These are phyloP conservation scores for Nymphaea colorata DNA, from an alignment of 164 flowering plant species.

Conservation along the genomic window DNA sequence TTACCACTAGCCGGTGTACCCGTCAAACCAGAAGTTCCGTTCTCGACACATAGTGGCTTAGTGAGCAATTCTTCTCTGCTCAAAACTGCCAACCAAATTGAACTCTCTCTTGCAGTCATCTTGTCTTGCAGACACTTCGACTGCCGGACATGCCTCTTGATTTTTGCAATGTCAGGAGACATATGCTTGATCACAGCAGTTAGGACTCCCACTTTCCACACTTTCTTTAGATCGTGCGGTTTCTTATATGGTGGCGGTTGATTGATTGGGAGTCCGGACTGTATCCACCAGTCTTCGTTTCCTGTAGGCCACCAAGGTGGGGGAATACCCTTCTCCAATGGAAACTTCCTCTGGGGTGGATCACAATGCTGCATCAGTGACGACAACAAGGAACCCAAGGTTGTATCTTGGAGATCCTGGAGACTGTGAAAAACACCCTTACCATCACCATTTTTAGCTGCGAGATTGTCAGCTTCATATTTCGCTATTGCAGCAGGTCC, in stretches of 20 bases:
- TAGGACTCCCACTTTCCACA: slow-evolving; percentile 39
- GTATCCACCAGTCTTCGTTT: slow-evolving; percentile 26
- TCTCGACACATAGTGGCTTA: slow-evolving; percentile 42
- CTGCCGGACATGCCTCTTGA: slow-evolving; percentile 53
- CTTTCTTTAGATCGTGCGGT: slow-evolving; percentile 39
- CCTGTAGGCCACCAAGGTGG: slow-evolving; percentile 39
- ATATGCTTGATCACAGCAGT: slow-evolving; percentile 81
- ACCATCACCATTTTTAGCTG: slow-evolving; percentile 11
- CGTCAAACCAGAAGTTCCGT: slow-evolving; percentile 45
- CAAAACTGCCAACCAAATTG: slow-evolving; percentile 68
- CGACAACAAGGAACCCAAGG: slow-evolving; percentile 29
- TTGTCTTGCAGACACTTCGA: slow-evolving; percentile 79
- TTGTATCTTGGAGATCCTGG: slow-evolving; percentile 26
- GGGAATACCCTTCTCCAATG: slow-evolving; percentile 26
- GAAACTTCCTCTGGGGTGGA: slow-evolving; percentile 30
- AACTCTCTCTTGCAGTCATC: slow-evolving; percentile 80
- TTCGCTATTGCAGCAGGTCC: slow-evolving; percentile 60
- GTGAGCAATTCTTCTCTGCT: slow-evolving; percentile 47
- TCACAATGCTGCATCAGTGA: slow-evolving; percentile 35
- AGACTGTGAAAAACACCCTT: slow-evolving; percentile 12
- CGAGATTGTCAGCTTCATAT: slow-evolving; percentile 21
- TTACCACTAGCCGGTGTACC: slow-evolving; percentile 24
- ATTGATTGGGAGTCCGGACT: slow-evolving; percentile 18
- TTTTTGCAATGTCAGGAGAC: slow-evolving; percentile 82
- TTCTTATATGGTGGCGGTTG: slow-evolving; percentile 29